phyloP scores from a whole-genome alignment of 2,329 filamentous ascomycete species.

The Cryphonectria nitschkei region DNA sequence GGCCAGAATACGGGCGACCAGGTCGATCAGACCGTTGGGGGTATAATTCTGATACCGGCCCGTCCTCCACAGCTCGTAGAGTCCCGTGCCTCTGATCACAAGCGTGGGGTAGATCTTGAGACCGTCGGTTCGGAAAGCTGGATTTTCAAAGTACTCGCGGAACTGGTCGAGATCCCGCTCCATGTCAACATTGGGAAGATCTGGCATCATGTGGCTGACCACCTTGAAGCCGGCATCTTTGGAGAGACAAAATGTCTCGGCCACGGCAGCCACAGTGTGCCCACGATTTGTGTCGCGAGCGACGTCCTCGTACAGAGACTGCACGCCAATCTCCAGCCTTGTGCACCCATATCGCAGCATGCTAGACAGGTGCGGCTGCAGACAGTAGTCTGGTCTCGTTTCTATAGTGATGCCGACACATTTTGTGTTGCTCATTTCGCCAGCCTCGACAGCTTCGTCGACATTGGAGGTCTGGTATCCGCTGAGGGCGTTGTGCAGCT shows the following conservation, averaged over 20 bases:
- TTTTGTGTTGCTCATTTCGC: constrained; percentile 96
- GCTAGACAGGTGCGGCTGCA: constrained; percentile 90
- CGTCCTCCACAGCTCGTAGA: constrained; percentile 97
- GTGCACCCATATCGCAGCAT: constrained; percentile 99
- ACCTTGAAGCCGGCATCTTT: constrained; percentile 99
- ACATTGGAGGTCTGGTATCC: constrained; percentile 94
- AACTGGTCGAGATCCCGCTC: constrained; percentile 97
- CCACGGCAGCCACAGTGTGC: constrained; percentile 92
- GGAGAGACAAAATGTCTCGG: constrained; percentile 94
- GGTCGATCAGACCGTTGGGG: constrained; percentile 91
- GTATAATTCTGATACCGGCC: constrained; percentile 99
- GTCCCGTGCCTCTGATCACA: constrained; percentile 91
- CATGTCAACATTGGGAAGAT: constrained; percentile 97
- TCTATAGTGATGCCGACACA: constrained; percentile 99
- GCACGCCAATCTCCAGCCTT: constrained; percentile 89
- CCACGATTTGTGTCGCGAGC: constrained; percentile 97
- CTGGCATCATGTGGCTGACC: constrained; percentile 99
- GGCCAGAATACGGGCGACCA: constrained; percentile 94
- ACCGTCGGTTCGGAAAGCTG: constrained; percentile 92
- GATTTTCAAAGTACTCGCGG: constrained; percentile 96
- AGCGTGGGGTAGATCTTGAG: constrained; percentile 98
- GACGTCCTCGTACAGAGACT: constrained; percentile 96
- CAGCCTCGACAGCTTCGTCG: constrained; percentile 91
- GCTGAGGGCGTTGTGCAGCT: constrained; percentile 94
- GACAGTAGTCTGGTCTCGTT: constrained; percentile 93